These are phyloP conservation scores for Sistotremastrum suecicum DNA, from an alignment of 768 basidiomycete genomes.

Conservation along the genomic window DNA sequence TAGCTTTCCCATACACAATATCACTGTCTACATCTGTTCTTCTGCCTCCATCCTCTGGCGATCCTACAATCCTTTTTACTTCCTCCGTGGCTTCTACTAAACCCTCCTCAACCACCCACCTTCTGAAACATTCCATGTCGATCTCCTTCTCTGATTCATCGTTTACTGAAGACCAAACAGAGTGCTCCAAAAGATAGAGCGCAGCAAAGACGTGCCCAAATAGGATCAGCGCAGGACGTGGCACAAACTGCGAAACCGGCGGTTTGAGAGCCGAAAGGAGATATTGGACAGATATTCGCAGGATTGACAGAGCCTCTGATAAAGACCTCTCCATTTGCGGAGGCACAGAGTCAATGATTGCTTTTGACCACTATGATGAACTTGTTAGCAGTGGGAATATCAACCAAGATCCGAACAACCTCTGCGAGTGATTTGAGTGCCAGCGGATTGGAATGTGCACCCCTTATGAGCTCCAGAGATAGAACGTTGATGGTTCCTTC, in stretches of 20 bases:
- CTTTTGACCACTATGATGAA: slow-evolving; percentile 35
- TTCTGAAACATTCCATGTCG: slow-evolving; percentile 37
- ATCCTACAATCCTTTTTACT: slow-evolving; percentile 5
- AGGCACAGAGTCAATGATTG: slow-evolving; percentile 30
- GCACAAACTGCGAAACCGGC: slow-evolving; percentile 32
- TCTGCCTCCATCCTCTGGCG: too few species aligned
- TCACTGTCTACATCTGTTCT: too few species aligned
- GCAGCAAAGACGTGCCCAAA: slow-evolving; percentile 40
- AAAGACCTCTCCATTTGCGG: slow-evolving; percentile 17
- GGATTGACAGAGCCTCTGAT: slow-evolving; percentile 7
- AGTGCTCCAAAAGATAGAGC: slow-evolving; percentile 52
- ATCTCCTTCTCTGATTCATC: slow-evolving; percentile 16
- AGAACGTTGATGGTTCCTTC: slow-evolving; percentile 63
- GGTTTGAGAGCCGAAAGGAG: slow-evolving; percentile 26
- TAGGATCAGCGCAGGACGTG: slow-evolving; percentile 45
- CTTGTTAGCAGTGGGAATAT: neutral
- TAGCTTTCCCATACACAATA: too few species aligned
- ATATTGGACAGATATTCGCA: slow-evolving; percentile 26
- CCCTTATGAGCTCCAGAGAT: slow-evolving; percentile 50
- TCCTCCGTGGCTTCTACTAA: slow-evolving; percentile 16
- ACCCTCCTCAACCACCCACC: slow-evolving; percentile 34
- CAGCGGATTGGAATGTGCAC: slow-evolving; percentile 26
- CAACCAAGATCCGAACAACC: slow-evolving; percentile 19
- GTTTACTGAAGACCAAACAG: slow-evolving; percentile 36
- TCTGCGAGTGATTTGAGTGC: slow-evolving; percentile 32